phyloP scores from a whole-genome alignment of 176 grass and related monocot species.

The Raddia guianensis region DNA sequence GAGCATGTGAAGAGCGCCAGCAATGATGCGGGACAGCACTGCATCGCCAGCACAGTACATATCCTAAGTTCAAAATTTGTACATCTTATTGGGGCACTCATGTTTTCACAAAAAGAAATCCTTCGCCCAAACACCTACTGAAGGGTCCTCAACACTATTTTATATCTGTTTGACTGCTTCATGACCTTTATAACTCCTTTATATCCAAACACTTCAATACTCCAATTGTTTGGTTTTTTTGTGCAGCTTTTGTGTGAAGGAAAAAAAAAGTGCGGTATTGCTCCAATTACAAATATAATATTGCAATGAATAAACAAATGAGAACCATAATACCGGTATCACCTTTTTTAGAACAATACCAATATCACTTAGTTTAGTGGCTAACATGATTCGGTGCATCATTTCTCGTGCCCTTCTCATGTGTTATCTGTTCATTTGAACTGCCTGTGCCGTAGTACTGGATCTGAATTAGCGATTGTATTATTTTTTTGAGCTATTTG shows the following conservation, averaged over 20 bases:
- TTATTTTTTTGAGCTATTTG: slow-evolving; percentile 34
- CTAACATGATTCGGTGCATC: neutral
- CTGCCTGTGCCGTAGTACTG: neutral
- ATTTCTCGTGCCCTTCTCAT: neutral
- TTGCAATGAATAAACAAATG: neutral
- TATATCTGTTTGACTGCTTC: neutral
- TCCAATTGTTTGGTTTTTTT: neutral
- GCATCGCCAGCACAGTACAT: neutral
- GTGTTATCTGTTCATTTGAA: neutral
- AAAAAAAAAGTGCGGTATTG: neutral
- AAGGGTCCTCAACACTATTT: neutral
- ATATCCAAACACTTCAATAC: neutral
- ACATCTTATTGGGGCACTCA: neutral
- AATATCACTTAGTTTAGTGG: neutral
- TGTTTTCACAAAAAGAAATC: neutral
- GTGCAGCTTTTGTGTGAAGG: neutral
- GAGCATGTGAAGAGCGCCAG: neutral
- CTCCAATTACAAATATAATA: neutral
- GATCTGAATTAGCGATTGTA: slow-evolving; percentile 12
- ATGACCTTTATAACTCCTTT: neutral
- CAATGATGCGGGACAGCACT: neutral
- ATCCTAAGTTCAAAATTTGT: neutral
- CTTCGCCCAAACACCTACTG: neutral
- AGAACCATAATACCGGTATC: neutral
- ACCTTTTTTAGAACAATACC: neutral